Percentiles rank a stretch among this genome's conserved stretches.
Conservation (phyloP, 1,139 yeast species). For the Schwanniomyces etchellsii region DNA sequence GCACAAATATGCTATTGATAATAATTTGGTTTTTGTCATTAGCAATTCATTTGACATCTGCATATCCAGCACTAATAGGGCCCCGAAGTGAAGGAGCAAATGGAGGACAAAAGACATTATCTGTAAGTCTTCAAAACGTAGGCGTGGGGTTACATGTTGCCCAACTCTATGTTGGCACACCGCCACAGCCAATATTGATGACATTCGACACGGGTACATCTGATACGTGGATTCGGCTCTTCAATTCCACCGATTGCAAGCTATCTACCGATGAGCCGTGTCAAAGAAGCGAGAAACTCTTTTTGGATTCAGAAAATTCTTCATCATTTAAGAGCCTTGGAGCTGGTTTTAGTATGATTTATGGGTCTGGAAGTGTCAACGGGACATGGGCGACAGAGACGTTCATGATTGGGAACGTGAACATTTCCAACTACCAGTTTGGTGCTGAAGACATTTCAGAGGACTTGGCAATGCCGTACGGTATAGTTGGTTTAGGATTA, state of each 20-base stretch:
- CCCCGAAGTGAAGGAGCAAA: no score
- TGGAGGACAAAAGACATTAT: no score
- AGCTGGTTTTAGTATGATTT: slow-evolving; percentile 5
- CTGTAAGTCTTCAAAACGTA: neutral
- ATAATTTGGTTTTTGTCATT: no score
- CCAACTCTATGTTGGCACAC: slow-evolving; percentile 5
- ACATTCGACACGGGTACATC: slow-evolving; percentile 8
- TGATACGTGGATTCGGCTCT: slow-evolving; percentile 7
- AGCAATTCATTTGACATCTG: no score
- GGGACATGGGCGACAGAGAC: slow-evolving; percentile 6
- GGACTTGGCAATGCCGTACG: slow-evolving; percentile 2
- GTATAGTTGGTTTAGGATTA: slow-evolving; percentile 5
- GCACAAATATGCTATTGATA: no score
- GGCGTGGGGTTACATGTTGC: slow-evolving; percentile 4
- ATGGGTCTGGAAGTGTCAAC: slow-evolving; percentile 5
- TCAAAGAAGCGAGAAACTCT: slow-evolving; percentile 1
- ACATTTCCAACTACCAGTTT: slow-evolving; percentile 2
- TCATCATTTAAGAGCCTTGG: slow-evolving; percentile 2
- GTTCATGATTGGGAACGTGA: slow-evolving; percentile 1
- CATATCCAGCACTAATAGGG: no score
- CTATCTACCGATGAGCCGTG: slow-evolving; percentile 2
- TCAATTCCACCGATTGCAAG: slow-evolving; percentile 4
- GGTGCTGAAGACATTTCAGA: slow-evolving; percentile 4
- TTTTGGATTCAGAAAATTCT: slow-evolving; percentile 2
- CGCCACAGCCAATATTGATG: slow-evolving; percentile 5